Conservation (phyloP, 176 grass and related monocot genomes). For the Hyparrhenia diplandra region DNA sequence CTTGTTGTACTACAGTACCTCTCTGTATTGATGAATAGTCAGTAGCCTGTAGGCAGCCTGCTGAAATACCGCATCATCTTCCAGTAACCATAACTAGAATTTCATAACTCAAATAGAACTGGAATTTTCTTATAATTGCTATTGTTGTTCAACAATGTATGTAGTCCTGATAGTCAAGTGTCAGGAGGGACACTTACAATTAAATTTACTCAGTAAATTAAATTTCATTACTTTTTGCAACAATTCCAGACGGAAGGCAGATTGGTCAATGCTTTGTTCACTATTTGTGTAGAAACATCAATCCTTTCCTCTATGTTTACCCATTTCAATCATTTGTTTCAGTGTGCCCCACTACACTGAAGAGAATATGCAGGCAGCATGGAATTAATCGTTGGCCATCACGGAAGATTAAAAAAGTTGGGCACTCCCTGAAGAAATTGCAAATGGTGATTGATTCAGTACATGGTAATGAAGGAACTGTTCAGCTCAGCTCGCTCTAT, state of each 20-base stretch:
- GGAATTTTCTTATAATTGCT: background rate
- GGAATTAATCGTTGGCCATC: slow-evolving; percentile 96
- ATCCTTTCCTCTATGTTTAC: background rate
- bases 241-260: background rate
- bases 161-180: background rate
- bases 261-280: background rate
- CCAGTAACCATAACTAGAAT: background rate
- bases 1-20: background rate
- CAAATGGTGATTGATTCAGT: slow-evolving; percentile 93
- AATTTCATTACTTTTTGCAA: background rate
- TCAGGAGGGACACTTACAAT: background rate
- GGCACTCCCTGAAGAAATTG: slow-evolving; percentile 75
- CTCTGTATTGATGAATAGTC: too few species aligned
- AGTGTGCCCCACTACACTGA: slow-evolving; percentile 87
- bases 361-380: slow-evolving; percentile 88
- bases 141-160: background rate
- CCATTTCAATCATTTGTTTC: slow-evolving; percentile 25
- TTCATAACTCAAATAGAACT: background rate
- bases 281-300: too few species aligned
- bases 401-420: slow-evolving; percentile 95
- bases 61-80: too few species aligned
- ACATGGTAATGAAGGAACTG: slow-evolving; percentile 60
- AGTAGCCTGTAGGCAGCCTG: too few species aligned
- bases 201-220: background rate
- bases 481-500: slow-evolving; percentile 87